Base-by-base conservation (phyloP, 2,329 filamentous ascomycete genomes). In the Elsinoe ampelina region DNA sequence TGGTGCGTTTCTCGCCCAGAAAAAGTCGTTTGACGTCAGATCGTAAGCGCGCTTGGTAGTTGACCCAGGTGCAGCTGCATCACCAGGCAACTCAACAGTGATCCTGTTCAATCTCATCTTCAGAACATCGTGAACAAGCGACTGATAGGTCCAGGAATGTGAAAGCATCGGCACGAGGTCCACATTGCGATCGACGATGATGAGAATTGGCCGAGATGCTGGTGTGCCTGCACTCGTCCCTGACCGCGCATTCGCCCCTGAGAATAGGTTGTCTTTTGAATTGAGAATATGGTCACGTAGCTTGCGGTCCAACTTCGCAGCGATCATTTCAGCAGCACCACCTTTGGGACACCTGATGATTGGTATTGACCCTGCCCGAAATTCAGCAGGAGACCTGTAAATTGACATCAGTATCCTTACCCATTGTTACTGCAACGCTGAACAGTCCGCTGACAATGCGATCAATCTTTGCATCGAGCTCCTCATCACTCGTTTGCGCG, bases 111-210 rank as follows among this genome's bases (percentile, higher is more conserved):
- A 80, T 66, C 87, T 83, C 83, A 89, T 88, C 54, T 84, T 81
- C 42, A 89, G 76, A 3, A 89, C 85, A 70, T 89, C 83, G 61
- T 85, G 87, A 13, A 95, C 87, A 10, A 95, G 76, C 6, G 88
- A 93, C 70, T 95, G 90, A 65, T 95, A 86, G 3, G 83, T 90
- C 87, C 87, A 91, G 1, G 91, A 96, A 72, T 98, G 93, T 12
- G 92, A 96, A n/a, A 98, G 80, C 93, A 98, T 97, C 2, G 93
- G 91, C 61, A 95, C 89, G 55, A 98, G 75, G 70, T 98, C 93
- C 43, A 98, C 85, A 66, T 96, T 97, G 63, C 93, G 85, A 72
- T 98, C 93, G 48, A 97, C 85, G 54, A 98, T 87, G 62, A 98
- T 83, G 45, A 98, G 81, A 0, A 97, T 89, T 0, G 95, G 93